Conservation (phyloP, 202 grass and related monocot species). For the Zizania palustris region DNA sequence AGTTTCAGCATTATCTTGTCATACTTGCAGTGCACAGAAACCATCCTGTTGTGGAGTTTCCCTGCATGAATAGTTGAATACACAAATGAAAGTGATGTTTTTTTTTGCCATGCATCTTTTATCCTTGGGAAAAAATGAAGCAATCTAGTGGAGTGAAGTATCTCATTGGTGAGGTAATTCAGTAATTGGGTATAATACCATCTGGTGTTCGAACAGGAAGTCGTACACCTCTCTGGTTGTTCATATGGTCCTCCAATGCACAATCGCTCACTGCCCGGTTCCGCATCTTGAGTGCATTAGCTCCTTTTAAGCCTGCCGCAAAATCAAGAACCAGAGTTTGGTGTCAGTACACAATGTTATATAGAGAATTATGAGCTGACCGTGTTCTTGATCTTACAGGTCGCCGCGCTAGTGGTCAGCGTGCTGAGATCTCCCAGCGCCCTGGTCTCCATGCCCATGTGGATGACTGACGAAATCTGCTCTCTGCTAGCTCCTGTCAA, state of each 20-base stretch:
- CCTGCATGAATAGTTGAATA: slow-evolving; percentile 48
- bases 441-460: slow-evolving; percentile 48
- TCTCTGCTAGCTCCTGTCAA: slow-evolving; percentile 49
- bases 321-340: background rate
- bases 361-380: slow-evolving; percentile 17
- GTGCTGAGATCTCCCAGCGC: slow-evolving; percentile 51
- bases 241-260: slow-evolving; percentile 43
- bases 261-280: slow-evolving; percentile 33
- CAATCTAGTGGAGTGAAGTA: slow-evolving; percentile 10
- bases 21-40: slow-evolving; percentile 46
- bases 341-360: slow-evolving; percentile 1
- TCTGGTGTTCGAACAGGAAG: slow-evolving; percentile 49
- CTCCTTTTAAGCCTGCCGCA: slow-evolving; percentile 60
- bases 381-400: slow-evolving; percentile 54
- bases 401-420: slow-evolving; percentile 55
- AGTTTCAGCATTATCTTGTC: slow-evolving; percentile 57
- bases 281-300: slow-evolving; percentile 52
- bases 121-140: slow-evolving; percentile 26
- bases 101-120: background rate
- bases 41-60: slow-evolving; percentile 54
- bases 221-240: slow-evolving; percentile 39
- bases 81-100: slow-evolving; percentile 26
- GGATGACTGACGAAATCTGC: slow-evolving; percentile 55
- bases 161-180: background rate
- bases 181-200: slow-evolving; percentile 43